Conservation (phyloP, 768 basidiomycete genomes). For the Boletus vinaceobasis region DNA sequence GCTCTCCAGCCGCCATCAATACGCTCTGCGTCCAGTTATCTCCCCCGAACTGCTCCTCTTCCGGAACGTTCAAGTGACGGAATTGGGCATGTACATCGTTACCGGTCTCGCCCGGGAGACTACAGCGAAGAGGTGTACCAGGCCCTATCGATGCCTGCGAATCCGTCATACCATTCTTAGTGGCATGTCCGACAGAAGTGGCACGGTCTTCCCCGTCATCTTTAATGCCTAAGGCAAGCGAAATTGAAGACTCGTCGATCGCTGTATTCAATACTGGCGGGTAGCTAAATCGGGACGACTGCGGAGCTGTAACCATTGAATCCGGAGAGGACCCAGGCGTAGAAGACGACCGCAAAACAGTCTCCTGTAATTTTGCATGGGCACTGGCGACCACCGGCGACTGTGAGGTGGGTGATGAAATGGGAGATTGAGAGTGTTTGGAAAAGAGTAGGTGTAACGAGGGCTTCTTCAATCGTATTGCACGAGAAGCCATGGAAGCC, state of each 20-base stretch:
- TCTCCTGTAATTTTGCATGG: constrained; percentile 14
- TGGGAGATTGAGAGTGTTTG: constrained; percentile 55
- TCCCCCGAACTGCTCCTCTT: constrained; percentile 42
- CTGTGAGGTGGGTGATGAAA: constrained; percentile 31
- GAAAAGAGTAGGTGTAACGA: constrained; percentile 68
- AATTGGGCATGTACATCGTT: constrained; percentile 23
- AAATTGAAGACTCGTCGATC: constrained; percentile 55
- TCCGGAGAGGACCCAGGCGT: constrained; percentile 34
- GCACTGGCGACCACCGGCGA: constrained; percentile 21
- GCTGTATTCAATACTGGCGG: constrained; percentile 61
- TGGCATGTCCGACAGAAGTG: constrained; percentile 10
- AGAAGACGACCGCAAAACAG: constrained; percentile 23
- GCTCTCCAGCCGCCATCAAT: constrained; percentile 61
- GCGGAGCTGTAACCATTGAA: constrained; percentile 58
- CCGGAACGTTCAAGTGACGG: constrained; percentile 26
- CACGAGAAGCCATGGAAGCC: constrained; percentile 33
- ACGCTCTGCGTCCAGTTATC: constrained; percentile 78
- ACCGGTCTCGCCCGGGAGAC: constrained; percentile 19
- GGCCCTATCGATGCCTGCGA: constrained; percentile 21
- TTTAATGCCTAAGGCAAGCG: constrained; percentile 30
- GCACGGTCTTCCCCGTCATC: constrained; percentile 25
- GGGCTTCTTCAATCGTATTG: constrained; percentile 55
- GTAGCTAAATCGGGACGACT: constrained; percentile 43
- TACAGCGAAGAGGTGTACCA: constrained; percentile 1
- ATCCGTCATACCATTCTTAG: constrained; percentile 4